A percentile compares a stretch with the other conserved stretches of the same genome.
Evolutionary conservation across 768 basidiomycete species (phyloP).

Genomic region (Rhizopogon vinicolor): DNA sequence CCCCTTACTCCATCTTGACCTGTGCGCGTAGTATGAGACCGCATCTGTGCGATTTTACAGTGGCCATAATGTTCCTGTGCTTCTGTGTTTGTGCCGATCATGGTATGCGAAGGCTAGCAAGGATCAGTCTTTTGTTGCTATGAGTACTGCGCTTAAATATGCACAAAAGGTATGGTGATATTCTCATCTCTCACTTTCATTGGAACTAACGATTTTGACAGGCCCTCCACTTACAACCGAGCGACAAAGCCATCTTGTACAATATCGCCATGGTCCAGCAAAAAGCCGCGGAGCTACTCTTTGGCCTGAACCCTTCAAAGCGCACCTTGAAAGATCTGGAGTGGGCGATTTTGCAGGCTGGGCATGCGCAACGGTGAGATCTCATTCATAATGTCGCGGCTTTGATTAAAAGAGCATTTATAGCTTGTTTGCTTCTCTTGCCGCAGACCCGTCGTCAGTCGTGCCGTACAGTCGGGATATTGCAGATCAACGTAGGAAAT

Average conservation of each 20-base stretch:
- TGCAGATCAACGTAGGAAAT: slow-evolving; percentile 85
- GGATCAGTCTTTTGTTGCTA: slow-evolving; percentile 76
- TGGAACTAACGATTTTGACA: slow-evolving; percentile 24
- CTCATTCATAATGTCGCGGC: neutral
- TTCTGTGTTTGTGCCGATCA: slow-evolving; percentile 85
- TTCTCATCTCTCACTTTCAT: neutral
- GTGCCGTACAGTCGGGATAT: slow-evolving; percentile 85
- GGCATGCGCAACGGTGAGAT: slow-evolving; percentile 79
- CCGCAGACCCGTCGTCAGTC: slow-evolving; percentile 59
- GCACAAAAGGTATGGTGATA: slow-evolving; percentile 61
- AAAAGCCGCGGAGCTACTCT: slow-evolving; percentile 88
- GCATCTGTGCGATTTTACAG: slow-evolving; percentile 77
- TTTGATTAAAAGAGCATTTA: neutral
- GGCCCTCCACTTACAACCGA: slow-evolving; percentile 82
- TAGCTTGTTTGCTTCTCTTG: slow-evolving; percentile 83
- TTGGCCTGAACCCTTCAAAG: slow-evolving; percentile 66
- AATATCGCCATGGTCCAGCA: slow-evolving; percentile 99
- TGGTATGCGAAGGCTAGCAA: slow-evolving; percentile 95
- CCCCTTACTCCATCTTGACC: neutral
- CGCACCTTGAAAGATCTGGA: slow-evolving; percentile 79
- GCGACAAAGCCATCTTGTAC: slow-evolving; percentile 87
- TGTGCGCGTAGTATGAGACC: slow-evolving; percentile 72
- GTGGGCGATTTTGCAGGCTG: slow-evolving; percentile 72
- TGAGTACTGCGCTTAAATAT: slow-evolving; percentile 81
- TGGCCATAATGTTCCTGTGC: slow-evolving; percentile 66